A percentile compares a stretch with the other conserved stretches of the same genome.
Evolutionary conservation across 2,329 filamentous ascomycete species (phyloP).

Genomic region (Claviceps capensis): DNA sequence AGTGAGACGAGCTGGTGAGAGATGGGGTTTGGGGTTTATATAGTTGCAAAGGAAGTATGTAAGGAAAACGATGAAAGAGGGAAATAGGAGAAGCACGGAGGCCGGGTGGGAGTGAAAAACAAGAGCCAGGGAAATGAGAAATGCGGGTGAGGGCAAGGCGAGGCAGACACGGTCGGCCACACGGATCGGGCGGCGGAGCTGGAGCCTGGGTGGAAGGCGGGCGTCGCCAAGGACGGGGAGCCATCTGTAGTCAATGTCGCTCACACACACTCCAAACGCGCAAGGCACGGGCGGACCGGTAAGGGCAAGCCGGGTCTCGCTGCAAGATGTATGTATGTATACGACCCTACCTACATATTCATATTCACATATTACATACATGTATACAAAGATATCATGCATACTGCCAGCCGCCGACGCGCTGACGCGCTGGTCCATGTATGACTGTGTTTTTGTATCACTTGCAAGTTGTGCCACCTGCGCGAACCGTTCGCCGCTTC

Average conservation of each 20-base stretch:
- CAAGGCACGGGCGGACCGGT: conserved; percentile 7
- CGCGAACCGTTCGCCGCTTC: background rate
- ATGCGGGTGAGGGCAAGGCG: conserved; percentile 3
- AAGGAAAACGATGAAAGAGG: background rate
- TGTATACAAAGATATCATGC: no score
- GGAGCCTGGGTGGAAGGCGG: conserved; percentile 2
- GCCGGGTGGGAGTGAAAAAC: background rate
- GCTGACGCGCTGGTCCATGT: no score
- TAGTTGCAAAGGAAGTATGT: no score
- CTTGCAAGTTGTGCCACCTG: background rate
- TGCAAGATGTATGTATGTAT: background rate
- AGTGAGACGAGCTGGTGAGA: background rate
- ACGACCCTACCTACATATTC: background rate
- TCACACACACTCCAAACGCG: background rate
- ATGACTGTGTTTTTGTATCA: background rate
- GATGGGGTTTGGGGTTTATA: background rate
- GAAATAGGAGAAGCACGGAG: background rate
- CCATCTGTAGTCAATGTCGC: background rate
- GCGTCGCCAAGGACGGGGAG: conserved; percentile 4
- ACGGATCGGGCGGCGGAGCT: conserved; percentile 4
- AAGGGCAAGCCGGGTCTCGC: conserved; percentile 2
- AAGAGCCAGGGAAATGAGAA: background rate
- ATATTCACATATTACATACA: no score
- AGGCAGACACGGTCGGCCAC: conserved; percentile 5
- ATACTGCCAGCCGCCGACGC: no score